Base-by-base conservation (phyloP, 805 yeast species). In the Torulaspora franciscae region DNA sequence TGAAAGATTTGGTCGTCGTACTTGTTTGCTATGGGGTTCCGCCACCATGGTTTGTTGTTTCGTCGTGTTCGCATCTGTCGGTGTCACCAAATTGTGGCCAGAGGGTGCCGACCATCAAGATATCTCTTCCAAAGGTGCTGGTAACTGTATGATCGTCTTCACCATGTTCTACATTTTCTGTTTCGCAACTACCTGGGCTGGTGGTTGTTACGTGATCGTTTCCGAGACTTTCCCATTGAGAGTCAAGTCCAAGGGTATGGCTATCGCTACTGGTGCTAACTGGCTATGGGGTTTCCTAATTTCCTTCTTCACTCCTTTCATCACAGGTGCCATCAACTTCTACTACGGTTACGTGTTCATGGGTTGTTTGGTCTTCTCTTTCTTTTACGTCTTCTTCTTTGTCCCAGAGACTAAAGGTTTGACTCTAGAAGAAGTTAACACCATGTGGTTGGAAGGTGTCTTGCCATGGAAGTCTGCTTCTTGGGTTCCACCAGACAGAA, bases 161-260 rank as follows among this genome's bases (percentile, higher is more conserved):
- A 73, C 87, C 29, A 80, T 85, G 71, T 68, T 83, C 57, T 83
- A 70, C 73, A 79, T 83, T 51, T 80, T 81, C 75, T 79, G 73
- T 72, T 82, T 82, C 57, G 88, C 88, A 33, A 75, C 81, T 38
- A 78, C 87, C 28, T 82, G 88, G 88, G 88, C 85, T 52, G 85
- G 86, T 59, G 75, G 77, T 57, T 78, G 76, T 42, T 82, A 71
- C 66, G 79, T 79, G 49, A 79, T 81, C 55, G 75, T 79, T 29
- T 75, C 86, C 34, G 88, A 83, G 68, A 73, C 81, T 38, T 82
- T 77, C 67, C 89, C 88, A 66, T 72, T 82, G 57, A 76, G 88
- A 72, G 79, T 83, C 62, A 78, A 82, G 65, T 58, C 78, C 62
- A 54, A 74, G 65, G 79, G 74, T 57, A 67, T 69, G 68, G 76